These are phyloP conservation scores for Salix arbutifolia DNA, from an alignment of 345 rosid genomes.

Conservation along the genomic window DNA sequence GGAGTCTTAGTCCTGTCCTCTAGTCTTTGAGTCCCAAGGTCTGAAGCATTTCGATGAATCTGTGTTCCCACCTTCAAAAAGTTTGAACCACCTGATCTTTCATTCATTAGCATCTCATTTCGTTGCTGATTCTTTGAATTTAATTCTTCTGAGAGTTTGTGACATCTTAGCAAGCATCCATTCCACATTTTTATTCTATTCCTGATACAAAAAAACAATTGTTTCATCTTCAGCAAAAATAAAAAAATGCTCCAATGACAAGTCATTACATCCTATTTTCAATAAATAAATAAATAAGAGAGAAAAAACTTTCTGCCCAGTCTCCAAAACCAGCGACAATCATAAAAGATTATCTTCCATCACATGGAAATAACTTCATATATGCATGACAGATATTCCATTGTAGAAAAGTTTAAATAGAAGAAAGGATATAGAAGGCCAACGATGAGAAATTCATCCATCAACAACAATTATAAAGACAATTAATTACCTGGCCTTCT, in stretches of 20 bases:
- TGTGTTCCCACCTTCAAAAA: slow-evolving; percentile 36
- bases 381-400: slow-evolving; percentile 1
- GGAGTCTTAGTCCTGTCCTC: slow-evolving; percentile 51
- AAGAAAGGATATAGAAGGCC: background rate
- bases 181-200: slow-evolving; percentile 33
- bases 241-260: background rate
- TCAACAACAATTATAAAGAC: background rate
- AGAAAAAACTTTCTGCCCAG: background rate
- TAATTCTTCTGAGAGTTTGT: slow-evolving; percentile 31
- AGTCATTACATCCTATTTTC: background rate
- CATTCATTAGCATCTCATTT: slow-evolving; percentile 36
- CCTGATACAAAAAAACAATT: slow-evolving; percentile 25
- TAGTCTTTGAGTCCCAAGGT: slow-evolving; percentile 39
- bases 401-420: background rate
- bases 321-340: background rate
- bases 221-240: slow-evolving; percentile 9
- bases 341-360: slow-evolving; percentile 2
- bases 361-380: slow-evolving; percentile 7
- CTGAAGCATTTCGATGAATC: slow-evolving; percentile 40
- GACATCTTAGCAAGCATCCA: slow-evolving; percentile 35
- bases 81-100: slow-evolving; percentile 37
- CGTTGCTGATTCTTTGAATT: slow-evolving; percentile 43
- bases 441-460: background rate
- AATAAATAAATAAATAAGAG: background rate
- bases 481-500: slow-evolving; percentile 43